These are phyloP conservation scores for Naganishia onofrii DNA, from an alignment of 768 basidiomycete genomes.

Conservation along the genomic window DNA sequence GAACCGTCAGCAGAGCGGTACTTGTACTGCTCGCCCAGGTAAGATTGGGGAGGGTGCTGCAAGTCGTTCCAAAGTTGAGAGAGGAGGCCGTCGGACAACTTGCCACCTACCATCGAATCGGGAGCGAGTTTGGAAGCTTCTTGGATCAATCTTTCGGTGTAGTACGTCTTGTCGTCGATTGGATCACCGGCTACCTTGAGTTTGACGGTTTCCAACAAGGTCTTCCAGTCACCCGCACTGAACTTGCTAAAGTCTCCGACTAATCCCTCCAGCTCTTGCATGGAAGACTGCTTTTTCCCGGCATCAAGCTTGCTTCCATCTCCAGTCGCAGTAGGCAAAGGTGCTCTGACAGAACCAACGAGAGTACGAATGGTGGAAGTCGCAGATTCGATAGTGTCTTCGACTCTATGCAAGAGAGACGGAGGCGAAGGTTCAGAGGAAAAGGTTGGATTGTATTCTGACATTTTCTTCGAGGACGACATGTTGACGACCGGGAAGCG, in stretches of 20 bases:
- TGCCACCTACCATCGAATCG: neutral
- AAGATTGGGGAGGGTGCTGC: neutral
- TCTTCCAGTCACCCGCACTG: neutral
- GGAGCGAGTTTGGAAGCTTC: neutral
- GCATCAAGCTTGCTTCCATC: neutral
- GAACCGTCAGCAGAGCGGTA: neutral
- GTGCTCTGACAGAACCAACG: neutral
- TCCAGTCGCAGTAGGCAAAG: neutral
- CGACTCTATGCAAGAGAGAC: neutral
- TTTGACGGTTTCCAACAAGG: neutral
- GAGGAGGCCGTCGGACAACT: neutral
- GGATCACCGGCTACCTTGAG: neutral
- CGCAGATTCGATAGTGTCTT: neutral
- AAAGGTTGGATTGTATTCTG: neutral
- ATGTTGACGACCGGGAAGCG: no score
- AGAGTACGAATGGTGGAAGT: neutral
- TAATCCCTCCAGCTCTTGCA: neutral
- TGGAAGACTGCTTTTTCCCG: neutral
- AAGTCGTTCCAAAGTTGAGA: neutral
- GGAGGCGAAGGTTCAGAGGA: neutral
- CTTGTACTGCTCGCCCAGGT: neutral
- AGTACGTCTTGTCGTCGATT: conserved; percentile 9
- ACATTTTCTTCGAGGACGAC: no score
- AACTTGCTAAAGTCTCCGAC: neutral
- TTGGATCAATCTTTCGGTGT: neutral